Evolutionary conservation across 176 grass and related monocot species (phyloP), one percentile per base, ranked within the genome.

Genomic region (Otatea glauca): DNA sequence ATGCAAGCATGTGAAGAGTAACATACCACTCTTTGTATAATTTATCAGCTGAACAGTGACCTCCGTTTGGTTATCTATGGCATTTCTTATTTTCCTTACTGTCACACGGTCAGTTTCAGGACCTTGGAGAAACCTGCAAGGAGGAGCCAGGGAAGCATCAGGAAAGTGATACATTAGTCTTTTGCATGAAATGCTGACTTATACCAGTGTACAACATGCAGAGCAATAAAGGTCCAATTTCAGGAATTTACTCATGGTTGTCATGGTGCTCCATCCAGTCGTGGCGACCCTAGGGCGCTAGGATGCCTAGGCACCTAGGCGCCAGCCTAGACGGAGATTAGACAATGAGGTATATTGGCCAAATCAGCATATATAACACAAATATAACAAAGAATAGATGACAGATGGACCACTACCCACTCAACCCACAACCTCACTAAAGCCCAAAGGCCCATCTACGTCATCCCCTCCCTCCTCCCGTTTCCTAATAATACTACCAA

Each of bases 41-140:
- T 98, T 95, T 92, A 98, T 98, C 50, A 98, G 74, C 78, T 98
- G 95, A 90, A 98, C 89, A 3, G 91, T 94, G 61, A 98, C 91
- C 67, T 98, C 89, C 49, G 75, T 89, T 80, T 98, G 87, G 79
- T 92, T 93, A 88, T 98, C 89, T 73, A 98, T 98, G 45, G 92
- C 96, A 65, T 98, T 89, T 87, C 91, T 95, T 76, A 98, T 98
- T 84, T 92, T 95, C 63, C 87, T 89, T 78, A 95, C 93, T 70
- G 91, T 95, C 11, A 20, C 85, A 65, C 34, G 72, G 66, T 98
- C 91, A 32, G 92, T 98, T 88, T 95, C 95, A 86, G 87, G 95
- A 68, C 92, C 92, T 90, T 98, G 92, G 43, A 98, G 92, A 80
- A 98, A 98, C 74, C 91, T 98, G 72, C 18, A 85, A 69, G 38